phyloP scores from a whole-genome alignment of 306 rosid genomes.

The Gleditsia sinensis region DNA sequence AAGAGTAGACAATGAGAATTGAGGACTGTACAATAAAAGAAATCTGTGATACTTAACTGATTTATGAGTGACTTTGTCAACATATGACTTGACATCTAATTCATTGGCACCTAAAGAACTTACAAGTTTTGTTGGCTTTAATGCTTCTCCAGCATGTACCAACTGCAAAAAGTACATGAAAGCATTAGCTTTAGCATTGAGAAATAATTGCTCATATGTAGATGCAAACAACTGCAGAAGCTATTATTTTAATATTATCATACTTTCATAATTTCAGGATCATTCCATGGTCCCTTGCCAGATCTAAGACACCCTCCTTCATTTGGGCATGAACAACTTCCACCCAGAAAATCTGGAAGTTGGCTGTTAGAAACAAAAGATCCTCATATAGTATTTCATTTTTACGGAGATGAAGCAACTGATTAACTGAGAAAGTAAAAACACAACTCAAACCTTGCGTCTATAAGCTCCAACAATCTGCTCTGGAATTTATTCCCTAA shows the following conservation, averaged over 20 bases:
- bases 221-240: slow-evolving; percentile 18
- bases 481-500: slow-evolving; percentile 70
- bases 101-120: slow-evolving; percentile 43
- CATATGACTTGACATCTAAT: slow-evolving; percentile 49
- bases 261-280: slow-evolving; percentile 85
- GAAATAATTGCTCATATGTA: slow-evolving; percentile 12
- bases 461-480: slow-evolving; percentile 77
- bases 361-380: slow-evolving; percentile 60
- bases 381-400: slow-evolving; percentile 15
- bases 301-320: slow-evolving; percentile 91
- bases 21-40: slow-evolving; percentile 27
- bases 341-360: slow-evolving; percentile 94
- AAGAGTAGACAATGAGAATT: slow-evolving; percentile 29
- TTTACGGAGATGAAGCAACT: slow-evolving; percentile 28
- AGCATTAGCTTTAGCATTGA: slow-evolving; percentile 29
- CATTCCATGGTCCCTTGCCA: slow-evolving; percentile 95
- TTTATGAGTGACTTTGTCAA: slow-evolving; percentile 55
- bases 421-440: slow-evolving; percentile 29
- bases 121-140: slow-evolving; percentile 43
- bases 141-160: slow-evolving; percentile 63
- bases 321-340: slow-evolving; percentile 82
- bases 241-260: slow-evolving; percentile 37
- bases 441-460: slow-evolving; percentile 69
- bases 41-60: slow-evolving; percentile 23
- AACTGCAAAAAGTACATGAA: slow-evolving; percentile 58